A percentile compares a stretch with the other conserved stretches of the same genome.
Conservation (phyloP, 768 basidiomycete genomes). For the Rhodotorula kratochvilovae region DNA sequence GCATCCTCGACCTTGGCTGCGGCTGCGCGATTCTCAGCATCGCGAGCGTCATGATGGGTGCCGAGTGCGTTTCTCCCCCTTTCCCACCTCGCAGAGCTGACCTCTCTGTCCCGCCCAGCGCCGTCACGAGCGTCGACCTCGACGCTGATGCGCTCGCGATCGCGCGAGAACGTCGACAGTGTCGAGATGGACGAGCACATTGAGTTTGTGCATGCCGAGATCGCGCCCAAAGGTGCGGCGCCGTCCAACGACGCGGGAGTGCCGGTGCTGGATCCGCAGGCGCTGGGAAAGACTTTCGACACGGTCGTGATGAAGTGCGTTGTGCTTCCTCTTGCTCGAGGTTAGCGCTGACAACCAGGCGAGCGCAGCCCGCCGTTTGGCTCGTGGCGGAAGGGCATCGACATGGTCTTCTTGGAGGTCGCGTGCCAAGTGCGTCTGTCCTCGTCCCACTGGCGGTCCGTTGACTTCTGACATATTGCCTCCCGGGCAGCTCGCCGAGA, state of each 20-base stretch:
- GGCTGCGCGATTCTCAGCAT: conserved; percentile 41
- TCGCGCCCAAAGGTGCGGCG: background rate
- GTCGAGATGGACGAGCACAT: conserved; percentile 43
- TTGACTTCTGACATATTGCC: no score
- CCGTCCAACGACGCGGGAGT: background rate
- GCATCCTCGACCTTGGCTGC: conserved; percentile 42
- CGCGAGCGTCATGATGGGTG: conserved; percentile 41
- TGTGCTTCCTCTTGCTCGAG: background rate
- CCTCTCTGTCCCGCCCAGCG: conserved; percentile 10
- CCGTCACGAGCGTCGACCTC: conserved; percentile 41
- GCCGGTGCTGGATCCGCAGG: conserved; percentile 12
- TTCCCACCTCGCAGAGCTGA: no score
- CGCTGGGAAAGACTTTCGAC: conserved; percentile 1
- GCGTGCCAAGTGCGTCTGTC: conserved; percentile 34
- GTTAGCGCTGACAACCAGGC: no score
- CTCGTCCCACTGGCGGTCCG: background rate
- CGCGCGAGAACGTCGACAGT: conserved; percentile 40
- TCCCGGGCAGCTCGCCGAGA: conserved; percentile 35
- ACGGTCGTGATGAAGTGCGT: conserved; percentile 39
- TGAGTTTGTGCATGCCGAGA: conserved; percentile 36
- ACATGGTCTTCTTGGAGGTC: conserved; percentile 43
- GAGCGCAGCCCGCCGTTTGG: conserved; percentile 39
- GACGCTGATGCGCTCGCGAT: conserved; percentile 39
- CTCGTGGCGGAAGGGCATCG: conserved; percentile 42
- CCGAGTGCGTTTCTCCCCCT: conserved; percentile 23